A percentile compares a stretch with the other conserved stretches of the same genome.
phyloP scores from a whole-genome alignment of 169 alveolate species.

The Plasmodium yoelii region DNA sequence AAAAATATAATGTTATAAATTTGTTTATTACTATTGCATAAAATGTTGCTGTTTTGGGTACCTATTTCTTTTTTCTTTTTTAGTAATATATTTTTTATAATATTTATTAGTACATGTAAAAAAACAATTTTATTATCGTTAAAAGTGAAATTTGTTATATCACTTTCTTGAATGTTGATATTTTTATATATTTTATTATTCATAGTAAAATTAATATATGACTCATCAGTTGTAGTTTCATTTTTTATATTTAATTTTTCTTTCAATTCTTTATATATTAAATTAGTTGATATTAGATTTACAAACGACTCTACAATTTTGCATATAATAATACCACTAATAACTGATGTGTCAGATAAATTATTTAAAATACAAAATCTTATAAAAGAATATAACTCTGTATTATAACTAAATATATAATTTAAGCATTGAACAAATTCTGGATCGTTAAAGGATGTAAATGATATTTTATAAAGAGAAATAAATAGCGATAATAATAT shows the following conservation, averaged over 20 bases:
- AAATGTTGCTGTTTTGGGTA: background rate
- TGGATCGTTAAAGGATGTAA: background rate
- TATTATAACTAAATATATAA: constrained; percentile 32
- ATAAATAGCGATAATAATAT: constrained; percentile 59
- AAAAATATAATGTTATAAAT: constrained; percentile 51
- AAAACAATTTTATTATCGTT: background rate
- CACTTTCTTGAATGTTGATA: background rate
- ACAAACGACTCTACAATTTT: constrained; percentile 31
- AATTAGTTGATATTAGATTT: background rate
- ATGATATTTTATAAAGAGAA: constrained; percentile 51
- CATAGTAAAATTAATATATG: background rate
- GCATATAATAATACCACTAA: constrained; percentile 70
- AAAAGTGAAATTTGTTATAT: background rate
- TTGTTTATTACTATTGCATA: constrained; percentile 2
- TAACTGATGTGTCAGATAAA: constrained; percentile 56
- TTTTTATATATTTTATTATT: too few species aligned
- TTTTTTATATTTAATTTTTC: background rate
- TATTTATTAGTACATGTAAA: constrained; percentile 33
- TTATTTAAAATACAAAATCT: constrained; percentile 25
- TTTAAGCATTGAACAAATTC: constrained; percentile 32
- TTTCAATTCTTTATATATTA: background rate
- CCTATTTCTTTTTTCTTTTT: constrained; percentile 33
- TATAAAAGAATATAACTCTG: constrained; percentile 44
- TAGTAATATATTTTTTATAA: constrained; percentile 26
- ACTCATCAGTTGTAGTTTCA: background rate